Base-by-base conservation (phyloP, 345 rosid species). In the Gossypium rotundifolium region DNA sequence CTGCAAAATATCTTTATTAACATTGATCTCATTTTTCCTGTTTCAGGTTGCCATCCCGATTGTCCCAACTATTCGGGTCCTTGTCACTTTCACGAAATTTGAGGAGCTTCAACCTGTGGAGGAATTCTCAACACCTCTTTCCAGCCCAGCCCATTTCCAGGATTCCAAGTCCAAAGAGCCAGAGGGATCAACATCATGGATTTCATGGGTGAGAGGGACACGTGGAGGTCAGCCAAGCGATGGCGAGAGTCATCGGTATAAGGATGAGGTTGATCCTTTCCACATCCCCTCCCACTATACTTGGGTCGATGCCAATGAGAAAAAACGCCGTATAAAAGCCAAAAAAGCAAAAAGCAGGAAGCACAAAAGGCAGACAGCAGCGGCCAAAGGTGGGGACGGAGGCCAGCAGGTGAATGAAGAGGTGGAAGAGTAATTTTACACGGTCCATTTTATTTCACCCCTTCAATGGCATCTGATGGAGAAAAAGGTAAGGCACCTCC, bases 31-130 rank as follows among this genome's bases (percentile, higher is more conserved):
- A 23, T 14, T 60, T 59, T 59, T 54, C 18, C 60, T 9, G 46
- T 65, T 25, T 45, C 84, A 95, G 99, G 87, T 95, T 52, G 99
- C 99, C 52, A 95, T 95, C 72, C 99, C 99, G 25, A 85, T 95
- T 74, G 96, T 95, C 61, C 99, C 99, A 33, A 95, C 93, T 2
- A 89, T 95, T 70, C 83, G 96, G 71, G 99, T 95, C 46, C 88
- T 95, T 75, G 91, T 95, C n/a, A 95, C 99, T 33, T 95, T 95
- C 75, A 91, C 99, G 14, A 93, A 95, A 81, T 95, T 93, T 46
- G 99, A 95, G 87, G 98, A 91, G 88, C 93, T 90, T 79, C 93
- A 86, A 74, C 89, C 90, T 16, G 66, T 83, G 59, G 99, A 93
- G 78, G 96, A 89, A 80, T 94, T 93, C 82, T 88, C 94, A 53